A percentile compares a stretch with the other conserved stretches of the same genome.
phyloP scores from a whole-genome alignment of 2,329 filamentous ascomycete species.

The Lasiodiplodia hormozganensis region DNA sequence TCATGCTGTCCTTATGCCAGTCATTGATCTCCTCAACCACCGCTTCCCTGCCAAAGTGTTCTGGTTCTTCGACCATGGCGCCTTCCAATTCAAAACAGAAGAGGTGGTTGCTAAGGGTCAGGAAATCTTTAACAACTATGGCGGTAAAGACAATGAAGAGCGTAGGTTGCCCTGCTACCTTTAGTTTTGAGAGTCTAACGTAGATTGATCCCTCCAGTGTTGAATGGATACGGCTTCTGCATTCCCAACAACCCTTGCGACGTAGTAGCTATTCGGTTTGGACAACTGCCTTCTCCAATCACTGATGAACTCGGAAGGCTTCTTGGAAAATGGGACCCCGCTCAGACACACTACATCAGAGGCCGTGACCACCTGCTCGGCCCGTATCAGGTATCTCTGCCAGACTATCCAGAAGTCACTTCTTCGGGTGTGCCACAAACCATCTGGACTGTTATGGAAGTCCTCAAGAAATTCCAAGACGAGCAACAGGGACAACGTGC shows the following conservation, averaged over 20 bases:
- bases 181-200: not conserved
- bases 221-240: constrained; percentile 62
- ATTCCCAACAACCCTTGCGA: constrained; percentile 56
- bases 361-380: constrained; percentile 41
- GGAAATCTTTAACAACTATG: constrained; percentile 62
- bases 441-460: constrained; percentile 43
- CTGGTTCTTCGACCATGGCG: constrained; percentile 52
- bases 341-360: constrained; percentile 43
- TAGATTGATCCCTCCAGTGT: constrained; percentile 37
- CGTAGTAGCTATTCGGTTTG: constrained; percentile 52
- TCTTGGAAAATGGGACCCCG: constrained; percentile 26
- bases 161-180: constrained; percentile 32
- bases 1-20: constrained; percentile 56
- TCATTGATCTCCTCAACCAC: constrained; percentile 59
- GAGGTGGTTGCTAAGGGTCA: constrained; percentile 44
- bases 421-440: constrained; percentile 45
- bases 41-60: constrained; percentile 53
- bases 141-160: constrained; percentile 60
- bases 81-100: constrained; percentile 49
- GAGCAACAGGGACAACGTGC: constrained; percentile 22
- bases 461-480: constrained; percentile 32
- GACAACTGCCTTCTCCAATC: constrained; percentile 47
- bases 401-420: constrained; percentile 37
- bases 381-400: constrained; percentile 36
- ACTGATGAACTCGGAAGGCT: constrained; percentile 33